phyloP scores from a whole-genome alignment of 805 yeast genomes.

The Zygotorulaspora sp. region DNA sequence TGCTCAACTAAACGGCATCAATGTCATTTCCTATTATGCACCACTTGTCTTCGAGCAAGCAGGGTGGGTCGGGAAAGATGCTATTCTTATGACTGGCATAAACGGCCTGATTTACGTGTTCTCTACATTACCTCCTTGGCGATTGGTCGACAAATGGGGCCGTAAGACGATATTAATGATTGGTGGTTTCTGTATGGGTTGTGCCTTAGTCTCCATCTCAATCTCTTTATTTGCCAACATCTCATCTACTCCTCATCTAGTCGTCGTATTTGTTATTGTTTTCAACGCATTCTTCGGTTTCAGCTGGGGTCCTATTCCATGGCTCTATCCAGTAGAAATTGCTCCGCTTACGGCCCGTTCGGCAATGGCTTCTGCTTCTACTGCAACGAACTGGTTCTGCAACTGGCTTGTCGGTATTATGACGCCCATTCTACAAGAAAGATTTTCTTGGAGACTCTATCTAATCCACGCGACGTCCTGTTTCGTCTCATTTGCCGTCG shows the following conservation, averaged over 20 bases:
- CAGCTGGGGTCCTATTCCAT: slow-evolving; percentile 93
- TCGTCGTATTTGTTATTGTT: slow-evolving; percentile 69
- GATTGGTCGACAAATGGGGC: slow-evolving; percentile 86
- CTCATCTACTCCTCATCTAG: slow-evolving; percentile 57
- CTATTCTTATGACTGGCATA: slow-evolving; percentile 86
- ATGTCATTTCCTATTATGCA: slow-evolving; percentile 88
- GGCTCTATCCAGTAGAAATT: slow-evolving; percentile 84
- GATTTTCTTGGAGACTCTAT: slow-evolving; percentile 74
- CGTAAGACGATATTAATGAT: slow-evolving; percentile 75
- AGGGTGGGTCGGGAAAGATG: slow-evolving; percentile 87
- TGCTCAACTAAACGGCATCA: slow-evolving; percentile 92
- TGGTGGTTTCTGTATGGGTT: slow-evolving; percentile 78
- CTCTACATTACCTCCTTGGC: slow-evolving; percentile 87
- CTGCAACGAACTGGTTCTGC: slow-evolving; percentile 91
- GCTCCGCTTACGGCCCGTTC: slow-evolving; percentile 81
- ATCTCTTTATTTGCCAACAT: slow-evolving; percentile 50
- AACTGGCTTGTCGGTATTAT: slow-evolving; percentile 88
- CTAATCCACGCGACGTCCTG: slow-evolving; percentile 79
- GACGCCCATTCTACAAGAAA: slow-evolving; percentile 79
- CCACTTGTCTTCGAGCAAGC: slow-evolving; percentile 93
- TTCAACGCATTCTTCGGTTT: slow-evolving; percentile 83
- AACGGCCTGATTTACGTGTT: slow-evolving; percentile 55
- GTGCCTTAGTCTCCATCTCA: slow-evolving; percentile 61
- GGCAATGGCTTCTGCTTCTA: slow-evolving; percentile 83
- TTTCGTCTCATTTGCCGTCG: slow-evolving; percentile 65